Base-by-base conservation (phyloP, 345 rosid genomes). In the Lepidium didymum region DNA sequence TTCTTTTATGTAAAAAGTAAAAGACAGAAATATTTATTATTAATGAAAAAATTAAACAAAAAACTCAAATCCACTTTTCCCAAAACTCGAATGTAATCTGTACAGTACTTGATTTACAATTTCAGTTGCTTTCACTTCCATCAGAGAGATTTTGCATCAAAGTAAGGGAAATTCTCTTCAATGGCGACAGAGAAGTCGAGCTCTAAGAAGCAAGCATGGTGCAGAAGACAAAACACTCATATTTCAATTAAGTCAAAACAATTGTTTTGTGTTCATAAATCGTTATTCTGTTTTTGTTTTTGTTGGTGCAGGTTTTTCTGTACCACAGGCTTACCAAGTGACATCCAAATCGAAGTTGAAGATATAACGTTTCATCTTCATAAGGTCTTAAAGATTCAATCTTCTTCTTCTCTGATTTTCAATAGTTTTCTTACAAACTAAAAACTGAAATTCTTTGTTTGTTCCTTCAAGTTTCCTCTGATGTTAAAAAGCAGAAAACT, bases 121-220 rank as follows among this genome's bases (percentile, higher is more conserved):
- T 69, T 83, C 75, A 37, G 23, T 36, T 37, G 46, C 59, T 64
- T 37, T 12, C 59, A 27, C 8, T 51, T 37, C 15, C 36, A 33
- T 1, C 27, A n/a, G 12, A 61, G 41, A 16, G 52, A 44, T 44
- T 44, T 64, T 36, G 11, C 49, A 51, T 44, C 67, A 33, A 62
- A 62, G 54, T 13, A 49, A 23, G 27, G 57, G 52, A 8, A 44
- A 10, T 14, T 34, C 2, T 51, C 5, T 36, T 21, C 12, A 43
- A 87, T 87, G 97, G 93, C 79, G 15, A 73, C 81, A 31, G 87
- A 84, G 76, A 85, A 83, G 54, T 71, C 75, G 40, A 78, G 49
- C 83, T 76, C 86, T 65, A 89, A 80, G 75, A 85, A 83, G 33
- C 94, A 92, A 82, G 96, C 98, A 73, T 87, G 98, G 96, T 89